Evolutionary conservation across 768 basidiomycete genomes (phyloP).

Genomic region (Psilocybe subaeruginosa): DNA sequence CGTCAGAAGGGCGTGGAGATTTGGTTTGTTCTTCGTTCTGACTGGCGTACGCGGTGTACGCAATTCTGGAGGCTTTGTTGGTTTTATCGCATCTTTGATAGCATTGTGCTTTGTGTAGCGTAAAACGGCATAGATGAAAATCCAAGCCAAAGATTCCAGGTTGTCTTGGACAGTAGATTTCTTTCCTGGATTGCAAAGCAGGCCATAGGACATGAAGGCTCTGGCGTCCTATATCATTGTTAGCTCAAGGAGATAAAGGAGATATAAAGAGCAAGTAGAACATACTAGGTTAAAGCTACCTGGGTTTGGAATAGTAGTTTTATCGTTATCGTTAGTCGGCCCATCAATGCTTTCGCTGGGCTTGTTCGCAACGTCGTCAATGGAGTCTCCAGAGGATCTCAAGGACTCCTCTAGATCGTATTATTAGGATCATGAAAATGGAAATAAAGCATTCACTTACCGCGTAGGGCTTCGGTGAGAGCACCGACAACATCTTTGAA

Average conservation of each 20-base stretch:
- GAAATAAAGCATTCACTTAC: background rate
- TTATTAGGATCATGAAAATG: background rate
- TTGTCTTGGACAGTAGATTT: background rate
- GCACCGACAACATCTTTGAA: background rate
- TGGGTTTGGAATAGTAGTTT: background rate
- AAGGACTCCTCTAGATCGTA: background rate
- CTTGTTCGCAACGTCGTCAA: too few relatives aligned
- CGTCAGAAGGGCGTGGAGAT: background rate
- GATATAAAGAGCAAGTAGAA: background rate
- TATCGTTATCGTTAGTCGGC: too few relatives aligned
- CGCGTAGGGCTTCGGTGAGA: background rate
- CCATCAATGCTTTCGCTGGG: too few relatives aligned
- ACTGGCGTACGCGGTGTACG: background rate
- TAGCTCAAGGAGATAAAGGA: background rate
- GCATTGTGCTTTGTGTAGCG: background rate
- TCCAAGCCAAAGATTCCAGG: conserved; percentile 5
- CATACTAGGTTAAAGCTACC: background rate
- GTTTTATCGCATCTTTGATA: background rate
- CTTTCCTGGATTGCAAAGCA: background rate
- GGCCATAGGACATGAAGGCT: background rate
- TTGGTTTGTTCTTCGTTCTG: background rate
- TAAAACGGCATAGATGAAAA: conserved; percentile 1
- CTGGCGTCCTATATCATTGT: background rate
- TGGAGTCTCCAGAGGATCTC: too few relatives aligned
- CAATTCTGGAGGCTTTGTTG: background rate